Evolutionary conservation across 306 rosid species (phyloP).

Genomic region (Sindora glabra): DNA sequence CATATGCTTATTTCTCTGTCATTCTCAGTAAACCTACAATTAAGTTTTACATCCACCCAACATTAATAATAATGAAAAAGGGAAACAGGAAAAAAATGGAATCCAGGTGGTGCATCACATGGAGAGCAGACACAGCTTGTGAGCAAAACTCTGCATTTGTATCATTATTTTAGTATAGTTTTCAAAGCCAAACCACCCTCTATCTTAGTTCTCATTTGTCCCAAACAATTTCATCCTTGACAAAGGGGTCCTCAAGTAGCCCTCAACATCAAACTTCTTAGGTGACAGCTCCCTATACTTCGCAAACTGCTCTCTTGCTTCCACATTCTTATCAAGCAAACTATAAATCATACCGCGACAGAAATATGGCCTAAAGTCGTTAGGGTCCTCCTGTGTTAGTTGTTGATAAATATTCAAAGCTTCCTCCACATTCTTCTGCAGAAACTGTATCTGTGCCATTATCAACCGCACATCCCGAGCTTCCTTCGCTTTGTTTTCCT

Average conservation of each 20-base stretch:
- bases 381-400: conserved; percentile 60
- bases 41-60: conserved; percentile 14
- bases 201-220: conserved; percentile 50
- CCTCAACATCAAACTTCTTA: conserved; percentile 84
- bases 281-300: conserved; percentile 75
- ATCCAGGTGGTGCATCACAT: conserved; percentile 10
- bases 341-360: conserved; percentile 86
- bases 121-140: neutral
- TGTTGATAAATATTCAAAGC: conserved; percentile 52
- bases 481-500: conserved; percentile 49
- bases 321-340: conserved; percentile 70
- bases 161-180: conserved; percentile 26
- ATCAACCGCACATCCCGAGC: conserved; percentile 70
- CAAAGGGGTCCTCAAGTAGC: conserved; percentile 64
- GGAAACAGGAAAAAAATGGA: too few species aligned
- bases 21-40: conserved; percentile 10
- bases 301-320: conserved; percentile 68
- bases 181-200: conserved; percentile 9
- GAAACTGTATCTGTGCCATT: conserved; percentile 76
- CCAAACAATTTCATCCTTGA: conserved; percentile 79
- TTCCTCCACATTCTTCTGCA: conserved; percentile 81
- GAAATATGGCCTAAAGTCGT: conserved; percentile 78
- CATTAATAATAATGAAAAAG: neutral
- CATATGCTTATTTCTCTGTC: conserved; percentile 19
- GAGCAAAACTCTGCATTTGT: neutral